These are phyloP conservation scores for Kwoniella shandongensis DNA, from an alignment of 768 basidiomycete genomes.

Conservation along the genomic window DNA sequence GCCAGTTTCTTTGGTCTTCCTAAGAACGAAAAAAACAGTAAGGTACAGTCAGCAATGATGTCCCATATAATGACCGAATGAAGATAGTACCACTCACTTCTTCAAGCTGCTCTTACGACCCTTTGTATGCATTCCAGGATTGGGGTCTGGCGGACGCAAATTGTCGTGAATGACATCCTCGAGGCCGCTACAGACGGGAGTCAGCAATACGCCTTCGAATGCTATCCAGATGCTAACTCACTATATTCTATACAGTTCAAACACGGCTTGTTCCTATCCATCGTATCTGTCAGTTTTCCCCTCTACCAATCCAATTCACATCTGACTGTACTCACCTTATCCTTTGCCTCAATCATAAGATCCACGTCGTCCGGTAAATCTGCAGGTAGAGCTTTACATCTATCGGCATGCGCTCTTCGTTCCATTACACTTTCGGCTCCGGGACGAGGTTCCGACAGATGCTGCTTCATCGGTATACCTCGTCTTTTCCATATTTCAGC, in stretches of 20 bases:
- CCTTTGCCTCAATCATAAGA: slow-evolving; percentile 75
- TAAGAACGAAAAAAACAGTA: not conserved
- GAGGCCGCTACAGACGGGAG: slow-evolving; percentile 54
- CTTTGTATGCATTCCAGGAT: slow-evolving; percentile 57
- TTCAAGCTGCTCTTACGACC: slow-evolving; percentile 57
- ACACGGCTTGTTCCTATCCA: slow-evolving; percentile 89
- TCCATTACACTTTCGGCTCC: slow-evolving; percentile 84
- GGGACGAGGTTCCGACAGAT: slow-evolving; percentile 83
- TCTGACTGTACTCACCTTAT: slow-evolving; percentile 46
- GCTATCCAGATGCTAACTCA: slow-evolving; percentile 16
- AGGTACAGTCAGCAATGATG: too few species aligned
- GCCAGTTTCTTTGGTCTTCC: slow-evolving; percentile 45
- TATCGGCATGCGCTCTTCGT: slow-evolving; percentile 78
- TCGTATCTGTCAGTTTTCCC: slow-evolving; percentile 47
- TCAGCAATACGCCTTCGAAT: not conserved
- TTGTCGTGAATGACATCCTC: slow-evolving; percentile 63
- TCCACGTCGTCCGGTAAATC: slow-evolving; percentile 60
- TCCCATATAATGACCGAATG: not conserved
- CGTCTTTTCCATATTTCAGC: slow-evolving; percentile 71
- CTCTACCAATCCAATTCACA: not conserved
- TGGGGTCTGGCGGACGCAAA: slow-evolving; percentile 57
- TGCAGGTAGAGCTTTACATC: slow-evolving; percentile 67
- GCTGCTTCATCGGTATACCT: slow-evolving; percentile 86
- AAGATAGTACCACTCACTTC: slow-evolving; percentile 26
- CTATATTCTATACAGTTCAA: slow-evolving; percentile 79